phyloP scores from a whole-genome alignment of 768 basidiomycete species.

The Psilocybe subaeruginosa region DNA sequence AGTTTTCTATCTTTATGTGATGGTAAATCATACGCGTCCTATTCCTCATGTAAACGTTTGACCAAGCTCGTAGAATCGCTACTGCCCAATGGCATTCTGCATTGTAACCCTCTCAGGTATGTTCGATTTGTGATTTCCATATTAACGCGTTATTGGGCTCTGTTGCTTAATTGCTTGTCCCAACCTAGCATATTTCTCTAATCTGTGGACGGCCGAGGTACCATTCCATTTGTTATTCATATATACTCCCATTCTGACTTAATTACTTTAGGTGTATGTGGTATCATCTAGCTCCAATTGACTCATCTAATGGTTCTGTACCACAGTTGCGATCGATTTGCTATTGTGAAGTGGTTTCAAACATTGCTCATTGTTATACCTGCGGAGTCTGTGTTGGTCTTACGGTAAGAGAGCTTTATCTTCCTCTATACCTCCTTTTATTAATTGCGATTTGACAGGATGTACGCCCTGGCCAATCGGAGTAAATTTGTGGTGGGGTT shows the following conservation, averaged over 20 bases:
- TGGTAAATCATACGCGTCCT: neutral
- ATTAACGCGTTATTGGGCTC: neutral
- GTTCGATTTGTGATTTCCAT: neutral
- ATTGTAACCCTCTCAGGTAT: slow-evolving; percentile 30
- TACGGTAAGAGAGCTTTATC: slow-evolving; percentile 21
- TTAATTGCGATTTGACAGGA: slow-evolving; percentile 10
- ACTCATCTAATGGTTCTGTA: neutral
- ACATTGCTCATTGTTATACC: slow-evolving; percentile 29
- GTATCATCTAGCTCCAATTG: neutral
- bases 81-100: slow-evolving; percentile 27
- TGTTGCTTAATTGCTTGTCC: neutral
- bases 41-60: neutral
- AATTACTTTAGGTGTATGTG: slow-evolving; percentile 11
- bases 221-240: neutral
- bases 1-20: slow-evolving; percentile 21
- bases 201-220: slow-evolving; percentile 27
- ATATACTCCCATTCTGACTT: neutral
- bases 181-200: slow-evolving; percentile 25
- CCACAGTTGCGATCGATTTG: slow-evolving; percentile 29
- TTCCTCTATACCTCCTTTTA: neutral
- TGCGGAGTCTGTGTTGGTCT: slow-evolving; percentile 27
- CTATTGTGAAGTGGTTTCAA: slow-evolving; percentile 32
- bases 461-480: slow-evolving; percentile 23
- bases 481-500: slow-evolving; percentile 15
- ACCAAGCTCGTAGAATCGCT: slow-evolving; percentile 21